phyloP scores from a whole-genome alignment of 148 eudicot species.

The Talinum fruticosum region DNA sequence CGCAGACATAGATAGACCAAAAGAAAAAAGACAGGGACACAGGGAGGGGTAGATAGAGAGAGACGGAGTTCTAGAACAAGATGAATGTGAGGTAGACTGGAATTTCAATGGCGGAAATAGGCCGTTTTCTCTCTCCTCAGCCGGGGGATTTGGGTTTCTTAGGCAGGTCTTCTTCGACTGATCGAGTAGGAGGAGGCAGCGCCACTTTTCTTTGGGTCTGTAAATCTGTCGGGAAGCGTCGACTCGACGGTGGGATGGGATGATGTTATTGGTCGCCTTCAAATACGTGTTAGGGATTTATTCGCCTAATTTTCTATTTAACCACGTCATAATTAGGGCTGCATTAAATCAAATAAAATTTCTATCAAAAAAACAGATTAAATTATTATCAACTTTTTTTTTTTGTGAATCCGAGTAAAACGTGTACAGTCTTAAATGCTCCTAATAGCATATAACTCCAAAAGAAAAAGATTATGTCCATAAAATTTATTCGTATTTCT shows the following conservation, averaged over 20 bases:
- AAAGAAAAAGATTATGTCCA: too few species aligned
- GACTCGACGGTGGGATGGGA: constrained; percentile 11
- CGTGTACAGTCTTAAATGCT: too few species aligned
- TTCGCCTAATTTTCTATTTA: not conserved
- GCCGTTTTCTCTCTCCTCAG: not conserved
- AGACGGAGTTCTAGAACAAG: constrained; percentile 18
- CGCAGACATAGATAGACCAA: not conserved
- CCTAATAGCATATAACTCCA: too few species aligned
- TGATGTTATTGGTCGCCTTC: not conserved
- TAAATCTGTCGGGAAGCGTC: constrained; percentile 7
- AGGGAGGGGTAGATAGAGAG: not conserved
- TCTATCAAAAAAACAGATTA: too few species aligned
- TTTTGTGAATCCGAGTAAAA: too few species aligned
- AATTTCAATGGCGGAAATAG: not conserved
- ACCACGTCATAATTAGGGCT: not conserved
- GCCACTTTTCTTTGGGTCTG: not conserved
- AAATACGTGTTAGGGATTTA: not conserved
- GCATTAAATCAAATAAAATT: too few species aligned
- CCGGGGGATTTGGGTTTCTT: not conserved
- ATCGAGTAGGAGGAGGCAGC: not conserved
- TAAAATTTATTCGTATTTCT: too few species aligned
- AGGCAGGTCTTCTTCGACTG: not conserved
- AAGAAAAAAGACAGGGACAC: too few species aligned
- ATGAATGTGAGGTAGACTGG: not conserved
- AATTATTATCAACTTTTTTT: too few species aligned